Conservation (phyloP, 768 basidiomycete genomes). For the Suillus subaureus region DNA sequence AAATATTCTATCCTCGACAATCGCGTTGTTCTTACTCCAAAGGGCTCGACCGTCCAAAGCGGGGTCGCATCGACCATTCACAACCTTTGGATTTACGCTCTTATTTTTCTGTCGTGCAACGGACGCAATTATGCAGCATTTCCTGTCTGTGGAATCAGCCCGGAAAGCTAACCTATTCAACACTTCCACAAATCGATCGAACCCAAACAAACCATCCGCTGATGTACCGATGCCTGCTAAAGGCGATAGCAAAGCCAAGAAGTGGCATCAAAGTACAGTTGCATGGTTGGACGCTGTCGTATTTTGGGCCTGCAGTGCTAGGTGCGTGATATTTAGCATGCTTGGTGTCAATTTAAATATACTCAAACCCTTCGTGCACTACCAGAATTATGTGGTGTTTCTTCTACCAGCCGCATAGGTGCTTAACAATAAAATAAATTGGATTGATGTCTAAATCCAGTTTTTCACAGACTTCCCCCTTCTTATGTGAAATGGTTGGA, state of each 20-base stretch:
- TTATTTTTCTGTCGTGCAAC: conserved; percentile 70
- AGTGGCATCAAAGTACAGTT: conserved; percentile 37
- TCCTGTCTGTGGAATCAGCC: conserved; percentile 39
- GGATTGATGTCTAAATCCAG: conserved; percentile 6
- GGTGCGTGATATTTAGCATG: conserved; percentile 43
- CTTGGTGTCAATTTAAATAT: not conserved
- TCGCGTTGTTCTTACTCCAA: conserved; percentile 63
- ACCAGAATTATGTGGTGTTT: conserved; percentile 88
- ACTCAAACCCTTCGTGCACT: conserved; percentile 5
- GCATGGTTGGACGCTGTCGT: conserved; percentile 65
- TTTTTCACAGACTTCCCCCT: conserved; percentile 36
- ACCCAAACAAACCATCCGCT: not conserved
- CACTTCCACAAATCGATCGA: not conserved
- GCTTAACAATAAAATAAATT: conserved; percentile 10
- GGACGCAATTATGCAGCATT: conserved; percentile 58
- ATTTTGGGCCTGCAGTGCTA: conserved; percentile 79
- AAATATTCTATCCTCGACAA: conserved; percentile 55
- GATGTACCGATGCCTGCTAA: not conserved
- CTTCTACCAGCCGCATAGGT: conserved; percentile 78
- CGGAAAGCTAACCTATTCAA: conserved; percentile 1
- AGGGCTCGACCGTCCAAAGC: conserved; percentile 37
- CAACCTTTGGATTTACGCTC: conserved; percentile 70
- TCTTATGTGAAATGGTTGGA: conserved; percentile 64
- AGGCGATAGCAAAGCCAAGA: conserved; percentile 28
- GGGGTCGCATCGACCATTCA: conserved; percentile 40